Conservation (phyloP, 2,329 filamentous ascomycete genomes). For the Tolypocladium tropicale region DNA sequence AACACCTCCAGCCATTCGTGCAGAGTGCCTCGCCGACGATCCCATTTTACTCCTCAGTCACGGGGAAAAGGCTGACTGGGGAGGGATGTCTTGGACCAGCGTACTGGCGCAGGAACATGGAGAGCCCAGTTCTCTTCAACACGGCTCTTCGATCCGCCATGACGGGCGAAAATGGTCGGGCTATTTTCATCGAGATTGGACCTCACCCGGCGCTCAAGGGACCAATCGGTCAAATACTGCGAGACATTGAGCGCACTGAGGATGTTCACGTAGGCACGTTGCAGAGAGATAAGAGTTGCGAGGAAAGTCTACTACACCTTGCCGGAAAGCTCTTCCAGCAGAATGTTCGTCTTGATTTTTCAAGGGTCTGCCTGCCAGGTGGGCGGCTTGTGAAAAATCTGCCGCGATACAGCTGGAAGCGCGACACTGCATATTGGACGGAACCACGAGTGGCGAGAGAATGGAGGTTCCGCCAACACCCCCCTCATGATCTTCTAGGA, state of each 20-base stretch:
- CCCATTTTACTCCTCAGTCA: constrained; percentile 19
- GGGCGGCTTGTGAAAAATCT: constrained; percentile 13
- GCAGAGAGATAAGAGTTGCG: constrained; percentile 6
- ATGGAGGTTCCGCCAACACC: constrained; percentile 19
- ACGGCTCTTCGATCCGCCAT: constrained; percentile 6
- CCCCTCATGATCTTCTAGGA: constrained; percentile 27
- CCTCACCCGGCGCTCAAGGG: constrained; percentile 10
- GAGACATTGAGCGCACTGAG: background rate
- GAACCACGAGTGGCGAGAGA: constrained; percentile 19
- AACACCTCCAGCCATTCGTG: constrained; percentile 1
- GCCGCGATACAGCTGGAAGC: constrained; percentile 28
- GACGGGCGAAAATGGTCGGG: background rate
- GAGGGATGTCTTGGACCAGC: constrained; percentile 2
- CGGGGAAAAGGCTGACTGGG: constrained; percentile 12
- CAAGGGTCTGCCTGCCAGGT: constrained; percentile 1
- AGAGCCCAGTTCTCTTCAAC: constrained; percentile 16
- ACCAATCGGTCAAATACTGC: constrained; percentile 7
- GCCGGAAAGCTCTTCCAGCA: constrained; percentile 13
- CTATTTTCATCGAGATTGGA: constrained; percentile 12
- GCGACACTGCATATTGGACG: constrained; percentile 20
- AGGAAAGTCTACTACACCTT: constrained; percentile 8
- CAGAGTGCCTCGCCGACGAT: background rate
- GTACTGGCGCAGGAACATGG: constrained; percentile 21
- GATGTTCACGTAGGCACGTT: constrained; percentile 7
- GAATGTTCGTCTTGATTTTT: constrained; percentile 9